These are phyloP conservation scores for Coemansia sp. DNA, from an alignment of 192 early-diverging fungal species.

Conservation along the genomic window DNA sequence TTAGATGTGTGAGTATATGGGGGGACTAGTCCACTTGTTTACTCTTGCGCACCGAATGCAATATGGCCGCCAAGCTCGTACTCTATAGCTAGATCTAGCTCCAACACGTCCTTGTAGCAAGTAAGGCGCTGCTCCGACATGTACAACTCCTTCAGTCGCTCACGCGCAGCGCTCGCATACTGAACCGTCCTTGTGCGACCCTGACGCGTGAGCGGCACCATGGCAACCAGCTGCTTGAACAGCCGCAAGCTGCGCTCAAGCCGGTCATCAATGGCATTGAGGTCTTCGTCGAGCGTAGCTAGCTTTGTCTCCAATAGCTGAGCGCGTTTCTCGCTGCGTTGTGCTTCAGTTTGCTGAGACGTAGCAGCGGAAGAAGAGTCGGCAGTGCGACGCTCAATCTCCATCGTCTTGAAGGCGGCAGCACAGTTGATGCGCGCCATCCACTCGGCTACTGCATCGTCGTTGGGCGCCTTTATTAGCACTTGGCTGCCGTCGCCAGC, in stretches of 20 bases:
- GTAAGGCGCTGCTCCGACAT: slow-evolving; percentile 64
- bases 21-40: background rate
- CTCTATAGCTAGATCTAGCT: slow-evolving; percentile 61
- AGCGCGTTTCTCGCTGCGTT: slow-evolving; percentile 21
- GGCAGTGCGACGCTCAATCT: slow-evolving; percentile 36
- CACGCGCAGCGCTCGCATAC: slow-evolving; percentile 45
- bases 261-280: slow-evolving; percentile 55
- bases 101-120: slow-evolving; percentile 74
- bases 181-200: slow-evolving; percentile 61
- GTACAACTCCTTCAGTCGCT: slow-evolving; percentile 59
- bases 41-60: background rate
- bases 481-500: slow-evolving; percentile 73
- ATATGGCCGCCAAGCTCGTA: slow-evolving; percentile 35
- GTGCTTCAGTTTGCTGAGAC: background rate
- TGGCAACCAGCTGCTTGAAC: slow-evolving; percentile 64
- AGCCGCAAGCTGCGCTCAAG: slow-evolving; percentile 63
- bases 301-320: slow-evolving; percentile 52
- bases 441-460: slow-evolving; percentile 78
- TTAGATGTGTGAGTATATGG: too few relatives aligned
- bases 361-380: background rate
- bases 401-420: slow-evolving; percentile 68
- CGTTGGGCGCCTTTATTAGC: slow-evolving; percentile 67
- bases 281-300: slow-evolving; percentile 54
- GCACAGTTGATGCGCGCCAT: slow-evolving; percentile 81
- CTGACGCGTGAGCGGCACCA: slow-evolving; percentile 73